Evolutionary conservation across 352 stramenopile species (phyloP).

Genomic region (Globisporangium nodosum): DNA sequence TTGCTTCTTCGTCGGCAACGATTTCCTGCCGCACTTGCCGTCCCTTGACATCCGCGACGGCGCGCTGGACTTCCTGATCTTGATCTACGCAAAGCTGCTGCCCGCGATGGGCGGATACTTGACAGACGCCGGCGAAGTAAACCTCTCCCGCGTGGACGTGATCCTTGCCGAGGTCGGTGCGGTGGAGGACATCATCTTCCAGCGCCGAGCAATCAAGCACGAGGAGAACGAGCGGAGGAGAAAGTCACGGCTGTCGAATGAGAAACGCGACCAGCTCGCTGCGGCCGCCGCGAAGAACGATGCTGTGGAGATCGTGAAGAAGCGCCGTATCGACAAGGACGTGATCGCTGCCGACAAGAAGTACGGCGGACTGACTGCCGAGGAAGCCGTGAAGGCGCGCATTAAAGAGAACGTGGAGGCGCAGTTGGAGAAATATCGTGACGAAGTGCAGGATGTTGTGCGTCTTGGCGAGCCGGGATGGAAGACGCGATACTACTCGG

Average conservation of each 20-base stretch:
- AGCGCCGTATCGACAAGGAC: slow-evolving; percentile 59
- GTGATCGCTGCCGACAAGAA: slow-evolving; percentile 66
- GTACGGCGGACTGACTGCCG: slow-evolving; percentile 52
- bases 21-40: too few species aligned
- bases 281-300: slow-evolving; percentile 53
- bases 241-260: slow-evolving; percentile 57
- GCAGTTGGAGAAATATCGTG: slow-evolving; percentile 75
- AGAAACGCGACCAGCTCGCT: slow-evolving; percentile 69
- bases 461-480: slow-evolving; percentile 94
- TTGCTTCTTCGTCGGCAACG: too few species aligned
- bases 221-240: slow-evolving; percentile 68
- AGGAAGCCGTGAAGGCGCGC: slow-evolving; percentile 74
- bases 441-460: slow-evolving; percentile 91
- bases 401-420: slow-evolving; percentile 74
- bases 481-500: slow-evolving; percentile 92
- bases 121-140: slow-evolving; percentile 92
- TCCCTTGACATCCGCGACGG: slow-evolving; percentile 18
- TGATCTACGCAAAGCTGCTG: slow-evolving; percentile 90
- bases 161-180: slow-evolving; percentile 95
- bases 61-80: slow-evolving; percentile 97
- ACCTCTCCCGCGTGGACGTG: slow-evolving; percentile 94
- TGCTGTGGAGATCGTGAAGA: slow-evolving; percentile 79
- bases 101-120: slow-evolving; percentile 91
- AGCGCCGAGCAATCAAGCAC: slow-evolving; percentile 78
- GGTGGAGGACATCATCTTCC: slow-evolving; percentile 96